Percentiles rank a stretch among this genome's conserved stretches.
phyloP scores from a whole-genome alignment of 176 grass and related monocot species.

The Musa itinerans region DNA sequence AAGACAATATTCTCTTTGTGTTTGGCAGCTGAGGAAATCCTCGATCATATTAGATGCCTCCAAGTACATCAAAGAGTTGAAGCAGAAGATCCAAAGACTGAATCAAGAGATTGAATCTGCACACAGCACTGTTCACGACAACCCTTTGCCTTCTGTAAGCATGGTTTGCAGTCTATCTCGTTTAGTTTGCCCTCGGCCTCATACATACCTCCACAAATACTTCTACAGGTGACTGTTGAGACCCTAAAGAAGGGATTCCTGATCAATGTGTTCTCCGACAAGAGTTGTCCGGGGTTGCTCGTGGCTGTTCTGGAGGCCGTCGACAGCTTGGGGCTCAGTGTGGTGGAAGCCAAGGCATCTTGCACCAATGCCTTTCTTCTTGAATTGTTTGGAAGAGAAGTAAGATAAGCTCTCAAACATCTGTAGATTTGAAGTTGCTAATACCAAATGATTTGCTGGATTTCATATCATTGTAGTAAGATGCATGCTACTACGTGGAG shows the following conservation, averaged over 20 bases:
- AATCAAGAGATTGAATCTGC: constrained; percentile 63
- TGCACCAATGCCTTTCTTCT: constrained; percentile 71
- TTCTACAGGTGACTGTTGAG: constrained; percentile 72
- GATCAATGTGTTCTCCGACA: constrained; percentile 67
- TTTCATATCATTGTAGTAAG: background rate
- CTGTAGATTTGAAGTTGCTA: constrained; percentile 1
- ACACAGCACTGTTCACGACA: constrained; percentile 25
- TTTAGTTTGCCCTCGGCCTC: too few relatives aligned
- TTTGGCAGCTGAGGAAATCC: constrained; percentile 46
- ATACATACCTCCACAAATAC: background rate
- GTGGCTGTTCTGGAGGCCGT: constrained; percentile 65
- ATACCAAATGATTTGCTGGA: background rate
- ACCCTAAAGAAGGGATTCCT: constrained; percentile 76
- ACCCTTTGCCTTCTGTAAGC: too few relatives aligned
- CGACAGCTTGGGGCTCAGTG: constrained; percentile 73
- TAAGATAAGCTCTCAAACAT: background rate
- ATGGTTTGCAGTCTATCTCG: too few relatives aligned
- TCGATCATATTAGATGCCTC: constrained; percentile 84
- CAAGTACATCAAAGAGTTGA: constrained; percentile 79
- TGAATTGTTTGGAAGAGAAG: constrained; percentile 64
- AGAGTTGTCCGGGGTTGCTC: constrained; percentile 63
- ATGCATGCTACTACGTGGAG: too few relatives aligned
- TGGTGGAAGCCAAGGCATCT: constrained; percentile 70
- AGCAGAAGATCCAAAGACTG: constrained; percentile 72
- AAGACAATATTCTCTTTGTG: background rate